These are phyloP conservation scores for Moricandia moricandioides DNA, from an alignment of 345 rosid genomes.

Conservation along the genomic window DNA sequence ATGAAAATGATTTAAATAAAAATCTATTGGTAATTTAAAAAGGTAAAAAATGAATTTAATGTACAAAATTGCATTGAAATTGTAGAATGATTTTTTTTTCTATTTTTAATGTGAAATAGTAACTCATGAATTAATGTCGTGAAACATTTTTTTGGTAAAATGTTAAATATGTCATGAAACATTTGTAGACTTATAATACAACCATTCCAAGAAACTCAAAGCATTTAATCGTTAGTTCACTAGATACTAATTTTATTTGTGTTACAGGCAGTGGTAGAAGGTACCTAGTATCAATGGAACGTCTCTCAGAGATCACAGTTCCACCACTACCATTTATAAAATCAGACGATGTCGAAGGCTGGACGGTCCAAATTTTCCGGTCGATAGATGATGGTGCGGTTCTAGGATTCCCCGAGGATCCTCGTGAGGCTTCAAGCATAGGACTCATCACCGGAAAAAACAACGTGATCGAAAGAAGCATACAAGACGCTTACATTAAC, in stretches of 20 bases:
- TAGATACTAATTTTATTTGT: not conserved
- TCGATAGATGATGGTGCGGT: slow-evolving; percentile 63
- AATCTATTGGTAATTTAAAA: too few relatives aligned
- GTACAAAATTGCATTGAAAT: too few relatives aligned
- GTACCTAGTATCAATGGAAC: slow-evolving; percentile 36
- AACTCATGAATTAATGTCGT: too few relatives aligned
- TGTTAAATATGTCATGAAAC: too few relatives aligned
- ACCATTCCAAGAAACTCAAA: not conserved
- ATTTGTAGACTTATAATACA: not conserved
- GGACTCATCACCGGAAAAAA: slow-evolving; percentile 64
- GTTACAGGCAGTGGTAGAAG: slow-evolving; percentile 28
- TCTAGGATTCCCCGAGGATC: slow-evolving; percentile 42
- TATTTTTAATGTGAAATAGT: too few relatives aligned
- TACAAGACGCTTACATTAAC: slow-evolving; percentile 76
- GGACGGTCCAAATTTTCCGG: slow-evolving; percentile 74
- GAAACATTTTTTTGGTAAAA: too few relatives aligned
- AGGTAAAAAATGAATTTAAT: too few relatives aligned
- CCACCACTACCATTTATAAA: slow-evolving; percentile 29
- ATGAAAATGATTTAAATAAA: too few relatives aligned
- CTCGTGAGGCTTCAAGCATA: slow-evolving; percentile 34
- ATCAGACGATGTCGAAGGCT: slow-evolving; percentile 36
- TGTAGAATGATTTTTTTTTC: too few relatives aligned
- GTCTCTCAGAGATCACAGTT: slow-evolving; percentile 28
- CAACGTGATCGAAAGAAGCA: slow-evolving; percentile 63
- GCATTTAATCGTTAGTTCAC: not conserved